These are phyloP conservation scores for Extremus antarcticus DNA, from an alignment of 495 filamentous ascomycete species.

Conservation along the genomic window DNA sequence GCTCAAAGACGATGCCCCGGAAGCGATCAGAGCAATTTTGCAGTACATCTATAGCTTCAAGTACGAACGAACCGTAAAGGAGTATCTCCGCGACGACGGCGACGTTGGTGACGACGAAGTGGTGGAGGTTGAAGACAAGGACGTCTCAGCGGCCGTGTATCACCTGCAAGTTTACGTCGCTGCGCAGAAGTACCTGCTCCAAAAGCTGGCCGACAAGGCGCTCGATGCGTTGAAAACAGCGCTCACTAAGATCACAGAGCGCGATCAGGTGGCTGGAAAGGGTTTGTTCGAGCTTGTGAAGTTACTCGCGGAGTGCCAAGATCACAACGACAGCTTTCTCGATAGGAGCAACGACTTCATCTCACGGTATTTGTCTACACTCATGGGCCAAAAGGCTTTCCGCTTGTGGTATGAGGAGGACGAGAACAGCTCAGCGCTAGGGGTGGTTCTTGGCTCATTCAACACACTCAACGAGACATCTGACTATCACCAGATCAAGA, in stretches of 20 bases:
- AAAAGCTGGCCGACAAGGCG: background rate
- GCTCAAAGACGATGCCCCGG: slow-evolving; percentile 30
- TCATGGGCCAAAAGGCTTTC: background rate
- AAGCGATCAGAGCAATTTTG: slow-evolving; percentile 32
- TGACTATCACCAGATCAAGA: too few relatives aligned
- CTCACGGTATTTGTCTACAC: background rate
- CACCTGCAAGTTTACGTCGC: slow-evolving; percentile 3
- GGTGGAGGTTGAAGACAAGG: background rate
- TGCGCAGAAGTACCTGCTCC: slow-evolving; percentile 6
- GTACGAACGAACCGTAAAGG: too few relatives aligned
- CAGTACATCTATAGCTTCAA: slow-evolving; percentile 18
- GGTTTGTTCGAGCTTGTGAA: background rate
- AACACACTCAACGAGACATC: too few relatives aligned
- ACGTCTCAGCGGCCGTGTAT: background rate
- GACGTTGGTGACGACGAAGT: background rate
- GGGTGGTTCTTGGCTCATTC: background rate
- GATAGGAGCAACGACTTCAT: background rate
- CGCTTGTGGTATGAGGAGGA: background rate
- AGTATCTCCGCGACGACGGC: too few relatives aligned
- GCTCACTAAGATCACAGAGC: too few relatives aligned
- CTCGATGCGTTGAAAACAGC: background rate
- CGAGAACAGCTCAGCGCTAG: background rate
- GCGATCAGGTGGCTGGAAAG: too few relatives aligned
- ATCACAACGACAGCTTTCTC: background rate
- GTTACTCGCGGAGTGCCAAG: background rate